phyloP scores from a whole-genome alignment of 164 flowering plant species.

The Vitis rupestris region DNA sequence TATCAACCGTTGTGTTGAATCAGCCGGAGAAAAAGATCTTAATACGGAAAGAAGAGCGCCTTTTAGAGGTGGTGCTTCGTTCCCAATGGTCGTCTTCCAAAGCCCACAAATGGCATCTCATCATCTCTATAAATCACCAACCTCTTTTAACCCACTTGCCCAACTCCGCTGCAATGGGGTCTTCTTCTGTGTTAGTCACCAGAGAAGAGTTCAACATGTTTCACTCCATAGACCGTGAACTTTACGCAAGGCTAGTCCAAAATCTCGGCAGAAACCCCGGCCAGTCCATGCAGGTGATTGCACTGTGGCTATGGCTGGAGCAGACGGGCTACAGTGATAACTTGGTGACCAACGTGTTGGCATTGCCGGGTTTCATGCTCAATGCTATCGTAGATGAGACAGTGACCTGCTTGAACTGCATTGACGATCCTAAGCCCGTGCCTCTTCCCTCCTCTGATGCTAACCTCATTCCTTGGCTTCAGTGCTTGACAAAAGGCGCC shows the following conservation, averaged over 20 bases:
- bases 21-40: no score
- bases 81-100: no score
- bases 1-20: no score
- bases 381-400: conserved; percentile 33
- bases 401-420: conserved; percentile 20
- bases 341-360: conserved; percentile 17
- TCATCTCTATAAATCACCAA: no score
- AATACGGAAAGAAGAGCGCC: no score
- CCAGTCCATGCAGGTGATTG: conserved; percentile 45
- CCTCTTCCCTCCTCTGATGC: neutral
- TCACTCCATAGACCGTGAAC: conserved; percentile 44
- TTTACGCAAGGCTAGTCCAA: conserved; percentile 31
- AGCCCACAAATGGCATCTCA: no score
- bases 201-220: conserved; percentile 39
- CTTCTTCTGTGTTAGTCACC: neutral
- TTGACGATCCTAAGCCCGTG: neutral
- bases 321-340: neutral
- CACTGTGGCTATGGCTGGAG: conserved; percentile 57
- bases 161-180: no score
- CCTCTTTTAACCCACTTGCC: no score
- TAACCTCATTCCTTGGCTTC: conserved; percentile 9
- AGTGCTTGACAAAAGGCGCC: neutral
- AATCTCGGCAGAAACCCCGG: conserved; percentile 33
- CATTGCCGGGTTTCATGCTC: conserved; percentile 18
- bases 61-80: no score